Conservation (phyloP, 371 early-diverging fungal species). For the Parasitella parasitica region DNA sequence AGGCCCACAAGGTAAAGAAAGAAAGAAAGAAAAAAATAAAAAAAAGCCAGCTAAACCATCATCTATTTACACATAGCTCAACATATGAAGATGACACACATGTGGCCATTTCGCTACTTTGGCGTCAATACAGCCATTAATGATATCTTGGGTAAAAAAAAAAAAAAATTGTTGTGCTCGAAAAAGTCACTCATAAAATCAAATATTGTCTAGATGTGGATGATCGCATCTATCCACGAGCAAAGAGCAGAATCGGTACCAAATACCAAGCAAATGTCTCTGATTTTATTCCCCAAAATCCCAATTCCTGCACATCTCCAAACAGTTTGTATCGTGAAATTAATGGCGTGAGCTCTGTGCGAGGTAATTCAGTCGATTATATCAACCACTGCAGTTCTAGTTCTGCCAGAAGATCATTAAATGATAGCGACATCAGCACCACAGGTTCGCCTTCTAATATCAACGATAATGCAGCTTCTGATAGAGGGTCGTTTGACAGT, state of each 20-base stretch:
- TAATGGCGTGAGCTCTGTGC: too few species aligned
- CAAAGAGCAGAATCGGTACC: slow-evolving; percentile 76
- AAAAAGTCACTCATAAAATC: neutral
- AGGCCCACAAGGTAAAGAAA: neutral
- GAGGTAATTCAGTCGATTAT: too few species aligned
- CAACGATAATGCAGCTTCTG: too few species aligned
- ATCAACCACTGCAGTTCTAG: too few species aligned
- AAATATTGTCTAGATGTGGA: slow-evolving; percentile 49
- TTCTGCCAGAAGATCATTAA: neutral
- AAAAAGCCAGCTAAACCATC: too few species aligned
- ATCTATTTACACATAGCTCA: slow-evolving; percentile 3
- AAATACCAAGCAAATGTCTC: slow-evolving; percentile 75
- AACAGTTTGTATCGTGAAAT: neutral
- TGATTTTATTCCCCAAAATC: slow-evolving; percentile 37
- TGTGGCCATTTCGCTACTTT: slow-evolving; percentile 91
- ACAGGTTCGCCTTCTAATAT: too few species aligned
- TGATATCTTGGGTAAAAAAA: slow-evolving; percentile 61
- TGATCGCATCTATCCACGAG: slow-evolving; percentile 80
- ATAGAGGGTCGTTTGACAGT: too few species aligned
- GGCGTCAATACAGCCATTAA: slow-evolving; percentile 72
- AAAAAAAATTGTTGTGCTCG: neutral
- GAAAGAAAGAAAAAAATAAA: too few species aligned
- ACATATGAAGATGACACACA: slow-evolving; percentile 47
- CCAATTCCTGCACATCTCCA: neutral
- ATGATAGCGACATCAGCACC: too few species aligned